These are phyloP conservation scores for Emericellopsis cladophorae DNA, from an alignment of 2,329 filamentous ascomycete species.

Conservation along the genomic window DNA sequence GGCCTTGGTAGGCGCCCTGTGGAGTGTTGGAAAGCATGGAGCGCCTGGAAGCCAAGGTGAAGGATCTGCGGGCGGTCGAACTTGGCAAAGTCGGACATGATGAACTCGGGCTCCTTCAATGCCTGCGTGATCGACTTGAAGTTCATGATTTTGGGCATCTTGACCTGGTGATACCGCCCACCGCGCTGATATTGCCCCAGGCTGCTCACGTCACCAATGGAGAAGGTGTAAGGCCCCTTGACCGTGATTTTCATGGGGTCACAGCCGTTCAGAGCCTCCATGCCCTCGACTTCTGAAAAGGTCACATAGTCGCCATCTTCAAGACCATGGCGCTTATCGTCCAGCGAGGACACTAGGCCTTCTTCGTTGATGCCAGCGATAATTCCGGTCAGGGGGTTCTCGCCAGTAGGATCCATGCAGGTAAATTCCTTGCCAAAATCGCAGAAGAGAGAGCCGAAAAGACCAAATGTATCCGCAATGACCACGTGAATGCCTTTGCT, in stretches of 20 bases:
- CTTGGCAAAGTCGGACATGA: slow-evolving; percentile 94
- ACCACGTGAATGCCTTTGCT: slow-evolving; percentile 85
- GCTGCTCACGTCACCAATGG: slow-evolving; percentile 82
- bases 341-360: slow-evolving; percentile 81
- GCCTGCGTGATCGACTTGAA: slow-evolving; percentile 74
- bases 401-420: slow-evolving; percentile 78
- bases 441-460: slow-evolving; percentile 94
- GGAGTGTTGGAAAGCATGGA: slow-evolving; percentile 71
- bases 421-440: slow-evolving; percentile 95
- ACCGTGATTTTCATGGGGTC: slow-evolving; percentile 85
- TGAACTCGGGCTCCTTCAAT: slow-evolving; percentile 74
- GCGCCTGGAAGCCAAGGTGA: slow-evolving; percentile 82
- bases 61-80: slow-evolving; percentile 90
- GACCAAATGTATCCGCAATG: slow-evolving; percentile 76
- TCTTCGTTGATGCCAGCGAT: slow-evolving; percentile 82
- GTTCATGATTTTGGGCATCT: slow-evolving; percentile 90
- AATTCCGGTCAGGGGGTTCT: slow-evolving; percentile 78
- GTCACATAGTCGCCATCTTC: slow-evolving; percentile 96
- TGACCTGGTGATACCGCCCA: slow-evolving; percentile 88
- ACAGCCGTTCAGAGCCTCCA: slow-evolving; percentile 74
- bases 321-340: slow-evolving; percentile 88
- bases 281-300: slow-evolving; percentile 84
- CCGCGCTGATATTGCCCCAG: slow-evolving; percentile 80
- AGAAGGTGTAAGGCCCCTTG: slow-evolving; percentile 94
- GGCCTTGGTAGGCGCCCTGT: slow-evolving; percentile 69